A percentile compares a stretch with the other conserved stretches of the same genome.
Evolutionary conservation across 192 early-diverging fungal genomes (phyloP).

Genomic region (Coemansia sp.): DNA sequence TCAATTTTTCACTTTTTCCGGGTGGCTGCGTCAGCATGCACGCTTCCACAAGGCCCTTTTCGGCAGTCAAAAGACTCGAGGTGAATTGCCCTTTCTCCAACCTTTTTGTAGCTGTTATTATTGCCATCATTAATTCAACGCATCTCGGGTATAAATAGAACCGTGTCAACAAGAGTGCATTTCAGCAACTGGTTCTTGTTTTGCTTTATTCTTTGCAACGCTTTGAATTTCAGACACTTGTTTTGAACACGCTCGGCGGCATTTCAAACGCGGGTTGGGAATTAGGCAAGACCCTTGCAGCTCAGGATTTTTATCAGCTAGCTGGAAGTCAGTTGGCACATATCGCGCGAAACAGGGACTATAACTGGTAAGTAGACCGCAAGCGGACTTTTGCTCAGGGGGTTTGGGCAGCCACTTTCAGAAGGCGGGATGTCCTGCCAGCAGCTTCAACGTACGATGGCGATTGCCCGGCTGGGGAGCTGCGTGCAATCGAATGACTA

Average conservation of each 20-base stretch:
- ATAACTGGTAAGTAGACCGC: conserved; percentile 1
- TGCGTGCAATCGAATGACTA: conserved; percentile 7
- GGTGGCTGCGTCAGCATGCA: conserved; percentile 2
- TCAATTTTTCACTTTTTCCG: background rate
- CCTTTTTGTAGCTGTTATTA: background rate
- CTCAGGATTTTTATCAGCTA: conserved; percentile 1
- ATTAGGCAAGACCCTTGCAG: background rate
- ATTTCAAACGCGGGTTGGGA: too few species aligned
- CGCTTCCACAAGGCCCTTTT: background rate
- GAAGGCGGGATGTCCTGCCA: background rate
- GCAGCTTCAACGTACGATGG: conserved; percentile 1
- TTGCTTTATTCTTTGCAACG: background rate
- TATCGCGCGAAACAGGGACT: background rate
- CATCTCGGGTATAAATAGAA: background rate
- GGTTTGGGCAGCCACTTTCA: conserved; percentile 4
- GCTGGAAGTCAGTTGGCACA: background rate
- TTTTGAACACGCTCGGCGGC: too few species aligned
- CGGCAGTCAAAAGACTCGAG: background rate
- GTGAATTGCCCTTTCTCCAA: background rate
- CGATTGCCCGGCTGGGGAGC: conserved; percentile 6
- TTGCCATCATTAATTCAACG: background rate
- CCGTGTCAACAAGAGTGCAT: background rate
- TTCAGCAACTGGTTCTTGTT: background rate
- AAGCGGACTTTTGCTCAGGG: background rate
- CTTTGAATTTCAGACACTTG: background rate